Evolutionary conservation across 192 early-diverging fungal genomes (phyloP).

Genomic region (Gaertneriomyces semiglobifer): DNA sequence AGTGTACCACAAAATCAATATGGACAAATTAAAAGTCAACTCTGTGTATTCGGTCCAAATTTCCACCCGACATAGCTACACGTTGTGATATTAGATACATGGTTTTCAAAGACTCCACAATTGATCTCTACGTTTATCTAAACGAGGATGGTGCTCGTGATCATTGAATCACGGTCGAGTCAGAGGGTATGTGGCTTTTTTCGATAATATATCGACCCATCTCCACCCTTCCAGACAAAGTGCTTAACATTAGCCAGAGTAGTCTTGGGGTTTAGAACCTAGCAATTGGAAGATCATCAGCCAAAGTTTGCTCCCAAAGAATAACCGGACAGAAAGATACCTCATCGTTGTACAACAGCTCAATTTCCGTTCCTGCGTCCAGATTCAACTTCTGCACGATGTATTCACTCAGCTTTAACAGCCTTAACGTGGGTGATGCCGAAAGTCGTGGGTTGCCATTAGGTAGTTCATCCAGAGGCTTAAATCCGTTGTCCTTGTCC

Average conservation of each 20-base stretch:
- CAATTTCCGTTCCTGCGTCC: conserved; percentile 31
- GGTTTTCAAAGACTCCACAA: too few species aligned
- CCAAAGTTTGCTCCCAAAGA: neutral
- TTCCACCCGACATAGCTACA: too few species aligned
- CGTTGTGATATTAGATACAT: too few species aligned
- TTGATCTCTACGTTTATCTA: too few species aligned
- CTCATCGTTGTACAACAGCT: conserved; percentile 42
- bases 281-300: conserved; percentile 8
- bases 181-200: too few species aligned
- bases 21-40: too few species aligned
- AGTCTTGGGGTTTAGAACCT: conserved; percentile 54
- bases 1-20: too few species aligned
- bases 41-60: too few species aligned
- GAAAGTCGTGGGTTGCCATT: conserved; percentile 60
- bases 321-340: conserved; percentile 9
- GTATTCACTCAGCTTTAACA: conserved; percentile 80
- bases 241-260: conserved; percentile 69
- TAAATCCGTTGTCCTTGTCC: neutral
- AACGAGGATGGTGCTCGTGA: too few species aligned
- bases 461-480: neutral
- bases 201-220: neutral
- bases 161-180: too few species aligned
- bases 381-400: conserved; percentile 61
- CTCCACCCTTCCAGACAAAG: conserved; percentile 59
- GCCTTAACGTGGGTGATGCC: conserved; percentile 84